Conservation (phyloP, 2,329 filamentous ascomycete species). For the Nemania sp. region DNA sequence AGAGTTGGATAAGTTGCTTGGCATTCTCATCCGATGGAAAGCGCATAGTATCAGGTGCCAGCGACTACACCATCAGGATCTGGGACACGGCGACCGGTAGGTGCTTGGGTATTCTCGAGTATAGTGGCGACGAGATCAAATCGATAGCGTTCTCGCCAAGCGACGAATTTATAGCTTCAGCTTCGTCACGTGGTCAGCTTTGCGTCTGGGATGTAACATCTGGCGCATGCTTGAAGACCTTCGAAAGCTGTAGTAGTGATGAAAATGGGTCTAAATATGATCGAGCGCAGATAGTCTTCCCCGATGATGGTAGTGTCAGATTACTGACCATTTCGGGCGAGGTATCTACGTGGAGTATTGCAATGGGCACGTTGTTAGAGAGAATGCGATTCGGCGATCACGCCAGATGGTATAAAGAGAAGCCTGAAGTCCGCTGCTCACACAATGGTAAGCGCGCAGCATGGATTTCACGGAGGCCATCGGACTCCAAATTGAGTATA, state of each 20-base stretch:
- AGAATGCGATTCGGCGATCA: not conserved
- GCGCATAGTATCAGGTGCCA: not conserved
- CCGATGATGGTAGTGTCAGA: not conserved
- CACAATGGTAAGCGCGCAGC: not conserved
- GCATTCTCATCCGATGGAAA: not conserved
- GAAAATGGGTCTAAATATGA: not conserved
- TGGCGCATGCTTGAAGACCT: not conserved
- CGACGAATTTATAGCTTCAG: not conserved
- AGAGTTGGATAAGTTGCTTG: not conserved
- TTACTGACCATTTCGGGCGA: not conserved
- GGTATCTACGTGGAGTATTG: not conserved
- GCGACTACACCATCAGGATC: not conserved
- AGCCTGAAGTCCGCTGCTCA: not conserved
- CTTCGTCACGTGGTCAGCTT: not conserved
- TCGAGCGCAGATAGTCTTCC: not conserved
- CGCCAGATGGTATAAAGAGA: not conserved
- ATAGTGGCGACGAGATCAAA: not conserved
- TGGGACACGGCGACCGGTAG: conserved; percentile 6
- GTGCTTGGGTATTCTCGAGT: not conserved
- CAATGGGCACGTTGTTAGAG: not conserved
- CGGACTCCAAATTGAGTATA: not conserved
- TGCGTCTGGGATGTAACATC: not conserved
- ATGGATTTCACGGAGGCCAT: not conserved
- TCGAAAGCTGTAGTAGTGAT: not conserved
- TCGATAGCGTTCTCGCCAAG: not conserved